phyloP scores from a whole-genome alignment of 108 stramenopile genomes.

The Cyclotella cryptica region DNA sequence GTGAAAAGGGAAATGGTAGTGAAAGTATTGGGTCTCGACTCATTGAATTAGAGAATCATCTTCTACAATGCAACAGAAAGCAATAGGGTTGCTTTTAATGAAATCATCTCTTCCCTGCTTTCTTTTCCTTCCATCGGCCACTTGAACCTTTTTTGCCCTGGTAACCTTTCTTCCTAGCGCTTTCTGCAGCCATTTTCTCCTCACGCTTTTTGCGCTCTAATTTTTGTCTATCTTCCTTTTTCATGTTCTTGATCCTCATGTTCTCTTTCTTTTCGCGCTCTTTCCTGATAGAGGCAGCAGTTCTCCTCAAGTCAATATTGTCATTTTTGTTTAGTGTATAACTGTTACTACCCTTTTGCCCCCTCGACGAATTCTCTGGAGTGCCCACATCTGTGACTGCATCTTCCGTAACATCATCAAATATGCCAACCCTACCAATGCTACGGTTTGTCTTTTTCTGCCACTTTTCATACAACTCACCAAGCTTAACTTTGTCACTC shows the following conservation, averaged over 20 bases:
- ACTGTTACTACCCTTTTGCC: constrained; percentile 36
- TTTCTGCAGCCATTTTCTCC: constrained; percentile 32
- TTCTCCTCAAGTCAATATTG: constrained; percentile 43
- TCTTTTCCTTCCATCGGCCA: constrained; percentile 49
- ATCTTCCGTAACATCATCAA: constrained; percentile 79
- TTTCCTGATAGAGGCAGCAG: constrained; percentile 71
- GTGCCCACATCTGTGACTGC: constrained; percentile 35
- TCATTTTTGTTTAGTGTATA: constrained; percentile 32
- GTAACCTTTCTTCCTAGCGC: constrained; percentile 29
- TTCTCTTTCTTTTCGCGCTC: constrained; percentile 81
- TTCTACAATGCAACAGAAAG: too few relatives aligned
- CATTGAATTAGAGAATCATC: too few relatives aligned
- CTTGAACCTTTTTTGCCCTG: constrained; percentile 54
- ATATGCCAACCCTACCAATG: constrained; percentile 85
- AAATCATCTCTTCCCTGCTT: constrained; percentile 18
- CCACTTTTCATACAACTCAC: constrained; percentile 97
- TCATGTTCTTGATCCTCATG: constrained; percentile 89
- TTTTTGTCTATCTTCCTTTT: constrained; percentile 57
- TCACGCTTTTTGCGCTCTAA: constrained; percentile 44
- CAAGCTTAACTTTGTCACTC: constrained; percentile 91
- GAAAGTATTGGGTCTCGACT: too few relatives aligned
- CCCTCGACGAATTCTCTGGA: constrained; percentile 36
- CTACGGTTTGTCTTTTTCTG: constrained; percentile 94
- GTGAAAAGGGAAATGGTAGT: too few relatives aligned
- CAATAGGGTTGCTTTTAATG: not conserved